These are phyloP conservation scores for Phytophthora pisi DNA, from an alignment of 352 stramenopile species.

Conservation along the genomic window DNA sequence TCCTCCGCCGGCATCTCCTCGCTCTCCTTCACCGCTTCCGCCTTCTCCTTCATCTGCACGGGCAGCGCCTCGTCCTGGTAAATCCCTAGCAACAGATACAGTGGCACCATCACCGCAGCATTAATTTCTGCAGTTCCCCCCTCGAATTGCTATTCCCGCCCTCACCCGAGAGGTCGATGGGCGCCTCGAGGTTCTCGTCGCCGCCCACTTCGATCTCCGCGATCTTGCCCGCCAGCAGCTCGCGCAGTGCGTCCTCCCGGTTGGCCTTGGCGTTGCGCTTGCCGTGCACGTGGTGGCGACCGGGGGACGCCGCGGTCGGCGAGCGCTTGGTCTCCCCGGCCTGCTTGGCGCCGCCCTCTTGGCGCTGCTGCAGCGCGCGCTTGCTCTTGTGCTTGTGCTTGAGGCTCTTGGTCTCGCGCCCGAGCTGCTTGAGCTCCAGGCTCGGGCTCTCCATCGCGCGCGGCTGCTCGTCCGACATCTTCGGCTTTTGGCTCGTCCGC, in stretches of 20 bases:
- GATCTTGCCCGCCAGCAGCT: constrained; percentile 85
- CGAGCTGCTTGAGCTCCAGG: constrained; percentile 73
- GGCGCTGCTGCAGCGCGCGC: constrained; percentile 31
- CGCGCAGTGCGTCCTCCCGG: constrained; percentile 68
- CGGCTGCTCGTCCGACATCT: constrained; percentile 39
- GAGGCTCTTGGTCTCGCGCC: constrained; percentile 66
- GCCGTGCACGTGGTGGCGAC: constrained; percentile 34
- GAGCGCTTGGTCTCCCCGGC: constrained; percentile 27
- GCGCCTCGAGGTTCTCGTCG: constrained; percentile 76
- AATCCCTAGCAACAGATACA: constrained; percentile 40
- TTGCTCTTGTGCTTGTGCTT: constrained; percentile 88
- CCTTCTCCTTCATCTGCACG: constrained; percentile 36
- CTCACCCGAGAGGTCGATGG: constrained; percentile 71
- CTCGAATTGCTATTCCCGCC: background rate
- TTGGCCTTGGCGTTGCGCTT: constrained; percentile 32
- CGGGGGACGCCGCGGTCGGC: constrained; percentile 27
- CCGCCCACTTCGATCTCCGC: constrained; percentile 84
- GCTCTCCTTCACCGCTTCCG: constrained; percentile 47
- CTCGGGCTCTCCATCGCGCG: constrained; percentile 27
- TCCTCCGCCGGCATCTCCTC: constrained; percentile 45
- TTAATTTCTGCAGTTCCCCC: background rate
- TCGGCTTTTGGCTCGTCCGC: background rate
- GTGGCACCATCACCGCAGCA: constrained; percentile 1
- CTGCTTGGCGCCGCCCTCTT: constrained; percentile 17
- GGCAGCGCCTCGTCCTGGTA: constrained; percentile 67